phyloP scores from a whole-genome alignment of 2,329 filamentous ascomycete species.

The Fusarium austroafricanum region DNA sequence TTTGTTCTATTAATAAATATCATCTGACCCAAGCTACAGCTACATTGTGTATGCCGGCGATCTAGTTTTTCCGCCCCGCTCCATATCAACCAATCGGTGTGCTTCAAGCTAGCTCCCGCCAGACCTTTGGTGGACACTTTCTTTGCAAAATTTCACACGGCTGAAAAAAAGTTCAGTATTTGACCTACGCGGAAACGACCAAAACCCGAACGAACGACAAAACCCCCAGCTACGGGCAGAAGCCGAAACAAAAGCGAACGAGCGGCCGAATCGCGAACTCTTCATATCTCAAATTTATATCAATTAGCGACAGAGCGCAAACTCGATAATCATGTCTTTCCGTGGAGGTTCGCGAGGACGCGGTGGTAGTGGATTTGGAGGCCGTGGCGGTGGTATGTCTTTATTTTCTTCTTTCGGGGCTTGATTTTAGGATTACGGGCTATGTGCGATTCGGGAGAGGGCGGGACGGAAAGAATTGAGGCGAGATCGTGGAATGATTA shows the following conservation, averaged over 20 bases:
- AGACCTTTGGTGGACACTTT: slow-evolving; percentile 33
- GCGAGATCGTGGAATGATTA: not conserved
- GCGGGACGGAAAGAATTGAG: not conserved
- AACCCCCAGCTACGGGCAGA: slow-evolving; percentile 14
- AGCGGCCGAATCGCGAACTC: slow-evolving; percentile 16
- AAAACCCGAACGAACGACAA: slow-evolving; percentile 20
- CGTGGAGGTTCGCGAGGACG: slow-evolving; percentile 53
- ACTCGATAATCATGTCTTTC: slow-evolving; percentile 52
- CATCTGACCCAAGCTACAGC: not conserved
- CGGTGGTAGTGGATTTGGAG: slow-evolving; percentile 51
- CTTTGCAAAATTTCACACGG: slow-evolving; percentile 50
- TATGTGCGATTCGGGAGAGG: not conserved
- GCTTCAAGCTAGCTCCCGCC: slow-evolving; percentile 38
- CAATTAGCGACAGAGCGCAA: slow-evolving; percentile 27
- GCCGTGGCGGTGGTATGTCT: slow-evolving; percentile 52
- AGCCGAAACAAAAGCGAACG: slow-evolving; percentile 12
- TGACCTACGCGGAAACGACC: slow-evolving; percentile 30
- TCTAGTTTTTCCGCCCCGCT: slow-evolving; percentile 37
- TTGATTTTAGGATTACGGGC: not conserved
- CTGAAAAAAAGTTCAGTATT: slow-evolving; percentile 42
- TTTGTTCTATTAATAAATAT: not conserved
- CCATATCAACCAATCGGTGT: slow-evolving; percentile 33
- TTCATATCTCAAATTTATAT: not conserved
- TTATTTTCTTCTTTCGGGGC: not conserved
- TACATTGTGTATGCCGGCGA: slow-evolving; percentile 7